Evolutionary conservation across 768 basidiomycete genomes (phyloP), one percentile per base, ranked within the genome.

Genomic region (Rhodocollybia butyracea): DNA sequence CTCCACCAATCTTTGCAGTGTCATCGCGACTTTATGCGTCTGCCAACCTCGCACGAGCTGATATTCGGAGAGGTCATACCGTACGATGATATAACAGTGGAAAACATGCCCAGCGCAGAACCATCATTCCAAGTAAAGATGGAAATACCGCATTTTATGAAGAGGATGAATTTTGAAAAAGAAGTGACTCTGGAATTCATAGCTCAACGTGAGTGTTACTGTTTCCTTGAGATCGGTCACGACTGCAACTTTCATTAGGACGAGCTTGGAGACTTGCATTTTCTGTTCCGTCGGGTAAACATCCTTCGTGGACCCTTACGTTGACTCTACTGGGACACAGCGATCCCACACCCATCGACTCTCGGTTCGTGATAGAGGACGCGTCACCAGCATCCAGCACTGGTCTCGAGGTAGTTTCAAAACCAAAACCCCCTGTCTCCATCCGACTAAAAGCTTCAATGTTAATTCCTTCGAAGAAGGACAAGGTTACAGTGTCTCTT

Each of bases 91-190:
- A 69, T 87, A 17, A 66, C 68, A 2, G 78, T 88, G 22, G 74
- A 77, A 39, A 81, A 87, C 55, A 59, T 80, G 3, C 68, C 68
- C 0, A 73, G 75, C 0, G 76, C 80, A 40, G 75, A 76, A 38
- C 79, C 78, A 0, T 70, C 77, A 0, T 90, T 90, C 56, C 75
- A 72, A 0, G 83, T 75, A 4, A 67, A 73, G 22, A 75, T 88
- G 45, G 70, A 70, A 22, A 71, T 85, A n/a, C 74, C 78, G 22
- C 74, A 79, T 39, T 89, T 88, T 67, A 84, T 86, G 65, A 84
- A 82, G 60, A 75, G 88, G 19, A 85, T 90, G 86, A 73, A 81
- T 21, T 76, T 88, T 15, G 75, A 80, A 21, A 79, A 79, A 55
- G 54, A 69, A 17, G 76, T 88, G 34, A 61, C 60, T 6, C 61